A percentile compares a stretch with the other conserved stretches of the same genome.
Evolutionary conservation across 2,329 filamentous ascomycete genomes (phyloP).

Genomic region (Microcera coccophila): DNA sequence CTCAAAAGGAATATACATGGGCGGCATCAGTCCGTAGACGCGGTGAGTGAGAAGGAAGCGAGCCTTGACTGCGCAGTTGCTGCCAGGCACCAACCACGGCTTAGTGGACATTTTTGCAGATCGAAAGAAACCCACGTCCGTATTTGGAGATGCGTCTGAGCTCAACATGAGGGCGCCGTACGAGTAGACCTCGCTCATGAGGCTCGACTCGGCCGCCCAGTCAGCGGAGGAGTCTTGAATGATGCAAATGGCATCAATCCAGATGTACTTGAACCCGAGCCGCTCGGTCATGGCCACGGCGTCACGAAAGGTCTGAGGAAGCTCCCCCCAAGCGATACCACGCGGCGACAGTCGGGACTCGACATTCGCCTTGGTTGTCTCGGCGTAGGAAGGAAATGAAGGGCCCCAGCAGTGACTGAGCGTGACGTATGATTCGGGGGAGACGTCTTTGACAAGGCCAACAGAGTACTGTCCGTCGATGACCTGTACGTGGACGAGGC

Average conservation of each 20-base stretch:
- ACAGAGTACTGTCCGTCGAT: constrained; percentile 3
- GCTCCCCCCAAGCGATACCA: background rate
- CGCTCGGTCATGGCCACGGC: constrained; percentile 4
- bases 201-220: constrained; percentile 8
- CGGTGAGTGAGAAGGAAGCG: no score
- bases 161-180: no score
- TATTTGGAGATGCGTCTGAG: no score
- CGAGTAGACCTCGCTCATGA: constrained; percentile 17
- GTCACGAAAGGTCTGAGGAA: constrained; percentile 14
- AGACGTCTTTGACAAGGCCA: background rate
- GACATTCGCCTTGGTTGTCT: constrained; percentile 1
- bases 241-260: constrained; percentile 18
- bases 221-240: constrained; percentile 12
- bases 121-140: no score
- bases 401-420: constrained; percentile 27
- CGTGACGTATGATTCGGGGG: constrained; percentile 8
- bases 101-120: no score
- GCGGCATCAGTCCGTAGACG: no score
- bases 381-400: background rate
- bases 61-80: no score
- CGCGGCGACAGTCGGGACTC: background rate
- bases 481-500: constrained; percentile 20
- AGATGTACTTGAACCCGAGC: constrained; percentile 9
- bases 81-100: no score
- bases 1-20: no score